A percentile compares a stretch with the other conserved stretches of the same genome.
Conservation (phyloP, 176 grass and related monocot species). For the barley (Hordeum vulgare) region MorexV3_pseudomolecules_assembly NC_058521.1:26989240-26989739, state of each 20-base stretch:
- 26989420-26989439: constrained; percentile 29
- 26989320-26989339: constrained; percentile 68
- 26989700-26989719: constrained; percentile 67
- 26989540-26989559: constrained; percentile 68
- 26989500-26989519: constrained; percentile 82
- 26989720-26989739: constrained; percentile 60
- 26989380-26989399: constrained; percentile 57
- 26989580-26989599: constrained; percentile 69
- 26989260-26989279: constrained; percentile 35
- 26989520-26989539: constrained; percentile 53
- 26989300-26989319: constrained; percentile 66
- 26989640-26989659: constrained; percentile 81
- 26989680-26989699: constrained; percentile 69
- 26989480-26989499: constrained; percentile 92
- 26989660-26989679: constrained; percentile 67
- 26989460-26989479: constrained; percentile 34
- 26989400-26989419: neutral
- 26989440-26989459: constrained; percentile 60
- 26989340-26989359: constrained; percentile 62
- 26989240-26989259: constrained; percentile 30
- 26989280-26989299: constrained; percentile 65
- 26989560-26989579: constrained; percentile 97
- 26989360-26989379: constrained; percentile 42
- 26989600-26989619: constrained; percentile 90
- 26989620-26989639: constrained; percentile 59